These are phyloP conservation scores for Cryphonectria nitschkei DNA, from an alignment of 2,329 filamentous ascomycete genomes.

Conservation along the genomic window DNA sequence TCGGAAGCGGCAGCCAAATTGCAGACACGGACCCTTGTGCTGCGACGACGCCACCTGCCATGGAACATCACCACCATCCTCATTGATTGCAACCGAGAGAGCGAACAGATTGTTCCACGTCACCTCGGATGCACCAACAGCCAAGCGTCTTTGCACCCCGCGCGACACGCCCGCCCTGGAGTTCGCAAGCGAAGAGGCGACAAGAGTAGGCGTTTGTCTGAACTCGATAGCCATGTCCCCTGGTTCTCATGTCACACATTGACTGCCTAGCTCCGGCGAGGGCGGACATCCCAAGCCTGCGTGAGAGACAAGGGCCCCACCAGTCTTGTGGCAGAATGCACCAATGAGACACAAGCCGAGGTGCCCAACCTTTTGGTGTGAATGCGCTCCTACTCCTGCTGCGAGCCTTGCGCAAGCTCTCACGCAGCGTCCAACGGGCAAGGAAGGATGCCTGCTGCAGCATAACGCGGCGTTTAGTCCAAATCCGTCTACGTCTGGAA, in stretches of 20 bases:
- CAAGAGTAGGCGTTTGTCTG: constrained; percentile 8
- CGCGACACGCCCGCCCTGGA: constrained; percentile 21
- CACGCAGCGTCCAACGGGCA: constrained; percentile 26
- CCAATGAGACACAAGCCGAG: constrained; percentile 26
- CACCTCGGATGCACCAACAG: constrained; percentile 16
- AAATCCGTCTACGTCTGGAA: constrained; percentile 24
- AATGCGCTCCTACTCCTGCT: constrained; percentile 18
- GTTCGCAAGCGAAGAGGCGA: constrained; percentile 18
- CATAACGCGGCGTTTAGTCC: constrained; percentile 30
- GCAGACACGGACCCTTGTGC: constrained; percentile 4
- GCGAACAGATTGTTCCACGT: constrained; percentile 16
- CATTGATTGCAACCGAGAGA: constrained; percentile 10
- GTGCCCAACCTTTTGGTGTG: constrained; percentile 9
- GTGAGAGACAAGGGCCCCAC: constrained; percentile 16
- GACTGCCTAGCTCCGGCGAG: constrained; percentile 15
- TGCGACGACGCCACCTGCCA: constrained; percentile 17
- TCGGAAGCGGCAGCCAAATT: background rate
- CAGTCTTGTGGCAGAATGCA: constrained; percentile 24
- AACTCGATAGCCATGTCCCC: constrained; percentile 21
- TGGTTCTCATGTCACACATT: constrained; percentile 23
- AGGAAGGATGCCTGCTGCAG: constrained; percentile 29
- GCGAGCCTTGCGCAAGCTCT: constrained; percentile 29
- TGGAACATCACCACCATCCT: constrained; percentile 15
- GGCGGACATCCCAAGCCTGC: constrained; percentile 22
- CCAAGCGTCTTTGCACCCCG: constrained; percentile 18